Percentiles rank a stretch among this genome's conserved stretches.
Conservation (phyloP, 1,284 basidiomycete genomes). For the Golubevia pallescens region DNA sequence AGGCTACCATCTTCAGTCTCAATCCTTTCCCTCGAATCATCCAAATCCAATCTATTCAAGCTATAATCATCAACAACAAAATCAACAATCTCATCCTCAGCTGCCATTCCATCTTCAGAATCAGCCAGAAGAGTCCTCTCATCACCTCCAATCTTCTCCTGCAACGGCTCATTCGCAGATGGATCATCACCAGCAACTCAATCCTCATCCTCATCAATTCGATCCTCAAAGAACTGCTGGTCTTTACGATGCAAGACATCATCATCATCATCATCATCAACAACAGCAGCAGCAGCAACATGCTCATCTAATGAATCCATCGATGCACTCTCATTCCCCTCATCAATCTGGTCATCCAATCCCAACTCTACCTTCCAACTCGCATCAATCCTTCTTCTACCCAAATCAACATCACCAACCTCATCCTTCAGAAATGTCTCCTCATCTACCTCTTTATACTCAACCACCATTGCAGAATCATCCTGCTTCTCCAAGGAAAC, state of each 20-base stretch:
- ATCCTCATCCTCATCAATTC: not conserved
- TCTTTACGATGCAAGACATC: not conserved
- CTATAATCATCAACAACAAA: too few relatives aligned
- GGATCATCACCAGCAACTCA: not conserved
- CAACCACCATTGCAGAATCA: not conserved
- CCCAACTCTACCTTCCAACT: not conserved
- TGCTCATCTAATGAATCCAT: not conserved
- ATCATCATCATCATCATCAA: not conserved
- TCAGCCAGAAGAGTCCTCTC: too few relatives aligned
- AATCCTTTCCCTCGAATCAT: too few relatives aligned
- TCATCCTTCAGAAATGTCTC: not conserved
- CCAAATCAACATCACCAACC: not conserved
- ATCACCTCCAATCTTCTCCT: too few relatives aligned
- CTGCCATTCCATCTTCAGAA: too few relatives aligned
- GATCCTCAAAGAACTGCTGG: not conserved
- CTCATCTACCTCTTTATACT: too few relatives aligned
- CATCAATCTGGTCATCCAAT: not conserved
- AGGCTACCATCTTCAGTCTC: too few relatives aligned
- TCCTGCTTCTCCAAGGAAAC: not conserved
- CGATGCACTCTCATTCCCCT: not conserved
- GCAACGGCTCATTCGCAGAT: not conserved
- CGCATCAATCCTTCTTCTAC: not conserved
- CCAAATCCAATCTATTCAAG: too few relatives aligned
- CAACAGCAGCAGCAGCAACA: not conserved
- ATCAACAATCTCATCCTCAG: too few relatives aligned